Conservation (phyloP, 2,329 filamentous ascomycete genomes). For the Fusarium brevicatenulatum region DNA sequence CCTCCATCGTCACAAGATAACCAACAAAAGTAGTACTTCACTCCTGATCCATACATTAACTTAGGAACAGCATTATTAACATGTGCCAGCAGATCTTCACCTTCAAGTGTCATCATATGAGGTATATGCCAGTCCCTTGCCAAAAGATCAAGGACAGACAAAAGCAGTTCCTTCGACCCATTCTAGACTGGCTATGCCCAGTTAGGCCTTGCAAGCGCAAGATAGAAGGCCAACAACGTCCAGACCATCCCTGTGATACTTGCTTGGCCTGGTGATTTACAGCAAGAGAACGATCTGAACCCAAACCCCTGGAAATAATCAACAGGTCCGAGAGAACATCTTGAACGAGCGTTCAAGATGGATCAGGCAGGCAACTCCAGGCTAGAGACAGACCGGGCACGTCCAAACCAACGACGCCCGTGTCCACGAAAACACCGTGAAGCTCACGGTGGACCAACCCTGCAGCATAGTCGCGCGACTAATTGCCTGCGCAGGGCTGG, state of each 20-base stretch:
- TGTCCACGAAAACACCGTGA: not conserved
- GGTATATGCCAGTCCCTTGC: constrained; percentile 13
- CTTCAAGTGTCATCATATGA: constrained; percentile 39
- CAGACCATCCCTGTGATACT: constrained; percentile 2
- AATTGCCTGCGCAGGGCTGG: not conserved
- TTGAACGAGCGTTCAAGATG: not conserved
- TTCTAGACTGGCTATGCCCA: constrained; percentile 13
- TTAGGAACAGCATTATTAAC: not conserved
- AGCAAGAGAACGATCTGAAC: not conserved
- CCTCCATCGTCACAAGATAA: not conserved
- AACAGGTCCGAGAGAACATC: not conserved
- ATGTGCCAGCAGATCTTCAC: constrained; percentile 39
- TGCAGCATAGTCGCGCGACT: not conserved
- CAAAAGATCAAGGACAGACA: not conserved
- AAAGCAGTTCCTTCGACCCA: not conserved
- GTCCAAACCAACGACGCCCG: not conserved
- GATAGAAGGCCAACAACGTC: not conserved
- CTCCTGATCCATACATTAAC: not conserved
- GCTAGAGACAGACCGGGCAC: not conserved
- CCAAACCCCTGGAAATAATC: not conserved
- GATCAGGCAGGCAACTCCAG: not conserved
- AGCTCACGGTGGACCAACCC: not conserved
- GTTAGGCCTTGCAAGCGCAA: not conserved
- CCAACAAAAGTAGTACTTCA: not conserved
- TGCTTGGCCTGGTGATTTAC: not conserved